Evolutionary conservation across 228 moss, liverwort and hornwort species (phyloP), one percentile per base, ranked within the genome.

Genomic region (Sphagnum magellanicum): DNA sequence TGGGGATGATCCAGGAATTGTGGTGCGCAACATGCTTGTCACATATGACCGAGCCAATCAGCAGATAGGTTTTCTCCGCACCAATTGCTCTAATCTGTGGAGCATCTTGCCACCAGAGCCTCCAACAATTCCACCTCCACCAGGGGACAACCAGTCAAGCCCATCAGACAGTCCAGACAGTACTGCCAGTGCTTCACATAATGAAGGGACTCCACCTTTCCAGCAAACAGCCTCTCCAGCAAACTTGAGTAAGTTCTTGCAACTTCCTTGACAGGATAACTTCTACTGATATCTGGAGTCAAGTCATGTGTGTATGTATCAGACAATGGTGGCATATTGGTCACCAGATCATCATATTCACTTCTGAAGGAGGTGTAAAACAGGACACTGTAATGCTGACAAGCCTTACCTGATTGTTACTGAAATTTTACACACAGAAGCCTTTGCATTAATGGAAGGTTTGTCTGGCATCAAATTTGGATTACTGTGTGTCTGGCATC

Each of bases 21-120:
- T 98, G 79, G 93, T 98, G 60, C 87, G 98, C 64, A 93, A 98
- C 66, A 87, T 80, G 87, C 85, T 98, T 66, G 93, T 98, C 67
- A 91, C 88, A 48, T 98, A 98, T 73, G 93, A 98, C 68, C 88
- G 98, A 63, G 77, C 77, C 51, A 90, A 89, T 70, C 83, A 90
- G 50, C 83, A 83, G 70, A 89, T 98, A 68, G 98, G 98, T 66
- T 98, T 98, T 59, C 91, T 90, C 72, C 85, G 84, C 71, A 98
- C 98, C 50, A 93, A 89, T 65, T 98, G 98, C 81, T 81, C 88
- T 72, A 75, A 98, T 70, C 79, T 98, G 53, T 90, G 93, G 91
- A 87, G 73, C 71, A 81, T 74, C 55, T 84, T 93, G 72, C 77
- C 81, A 49, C 79, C 82, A 69, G 82, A 82, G 32, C 32, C 32